Evolutionary conservation across 805 yeast genomes (phyloP).

Genomic region (Kodamaea nitidulidarum): DNA sequence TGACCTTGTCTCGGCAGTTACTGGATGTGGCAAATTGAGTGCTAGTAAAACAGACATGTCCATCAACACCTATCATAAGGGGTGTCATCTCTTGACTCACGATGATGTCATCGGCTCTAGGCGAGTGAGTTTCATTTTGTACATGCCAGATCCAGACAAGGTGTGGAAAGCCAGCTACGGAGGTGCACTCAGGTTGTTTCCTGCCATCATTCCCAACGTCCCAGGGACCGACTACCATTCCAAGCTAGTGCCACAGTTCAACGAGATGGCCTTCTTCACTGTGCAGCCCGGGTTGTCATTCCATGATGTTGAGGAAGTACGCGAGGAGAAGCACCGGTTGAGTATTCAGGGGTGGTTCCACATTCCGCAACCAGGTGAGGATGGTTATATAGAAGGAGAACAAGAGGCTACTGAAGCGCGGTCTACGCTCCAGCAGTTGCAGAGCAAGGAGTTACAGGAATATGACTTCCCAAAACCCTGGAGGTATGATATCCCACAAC

Average conservation of each 20-base stretch:
- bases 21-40: slow-evolving; percentile 84
- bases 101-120: slow-evolving; percentile 98
- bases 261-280: slow-evolving; percentile 91
- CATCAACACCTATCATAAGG: slow-evolving; percentile 83
- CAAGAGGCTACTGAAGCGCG: slow-evolving; percentile 71
- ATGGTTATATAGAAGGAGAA: slow-evolving; percentile 78
- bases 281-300: slow-evolving; percentile 96
- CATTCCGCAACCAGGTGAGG: slow-evolving; percentile 90
- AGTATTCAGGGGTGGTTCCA: slow-evolving; percentile 99
- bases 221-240: slow-evolving; percentile 73
- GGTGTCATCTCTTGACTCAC: slow-evolving; percentile 91
- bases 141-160: slow-evolving; percentile 88
- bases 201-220: slow-evolving; percentile 82
- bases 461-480: slow-evolving; percentile 75
- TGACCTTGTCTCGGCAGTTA: slow-evolving; percentile 67
- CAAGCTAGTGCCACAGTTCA: slow-evolving; percentile 85
- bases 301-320: slow-evolving; percentile 97
- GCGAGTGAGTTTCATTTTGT: slow-evolving; percentile 86
- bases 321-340: slow-evolving; percentile 82
- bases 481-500: slow-evolving; percentile 39
- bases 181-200: slow-evolving; percentile 84
- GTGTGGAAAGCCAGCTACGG: slow-evolving; percentile 91
- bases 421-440: slow-evolving; percentile 75
- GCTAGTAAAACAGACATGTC: slow-evolving; percentile 92
- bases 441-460: slow-evolving; percentile 70